Base-by-base conservation (phyloP, 129 eudicot species). In the Mikania micrantha region DNA sequence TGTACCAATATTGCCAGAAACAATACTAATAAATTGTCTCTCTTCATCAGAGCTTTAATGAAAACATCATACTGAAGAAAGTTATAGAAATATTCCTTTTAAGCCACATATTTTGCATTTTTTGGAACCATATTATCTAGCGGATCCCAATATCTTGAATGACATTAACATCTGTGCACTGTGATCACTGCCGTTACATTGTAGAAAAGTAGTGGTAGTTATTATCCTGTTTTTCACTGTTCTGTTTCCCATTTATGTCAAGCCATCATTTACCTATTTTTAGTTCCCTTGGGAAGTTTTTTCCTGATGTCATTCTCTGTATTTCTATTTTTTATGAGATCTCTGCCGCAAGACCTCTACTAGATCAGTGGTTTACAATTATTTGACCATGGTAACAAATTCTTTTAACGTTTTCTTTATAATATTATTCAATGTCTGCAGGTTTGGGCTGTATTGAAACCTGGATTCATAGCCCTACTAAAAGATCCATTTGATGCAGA, bases 381-480 rank as follows among this genome's bases (percentile, higher is more conserved):
- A 49, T 67, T 35, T 2, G 4, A 68, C 21, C 24, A 20, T 70
- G 38, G 48, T 61, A 9, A n/a, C 49, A 62, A 35, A 13, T 40
- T 74, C 25, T 64, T 27, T 12, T 54, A 4, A 31, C 8, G 21
- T 48, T 64, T 34, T 28, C 38, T 28, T 65, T 21, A 38, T 29
- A 52, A 24, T 53, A 32, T 31, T 38, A 62, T 81, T 40, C 53
- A 62, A 38, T 70, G 19, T 72, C 7, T 78, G 65, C 86, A 93
- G 96, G 99, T 93, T 15, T 93, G 99, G 99, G 96, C 99, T 67
- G 96, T 93, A 20, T 36, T 93, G 31, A 93, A 93, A 85, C 99
- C 99, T 58, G 99, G 99, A 63, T 93, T 93, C 73, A 71, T 93
- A 84, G 95, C 99, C 44, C 70, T 93, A 63, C 86, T 93, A 22